Conservation (phyloP, 192 early-diverging fungal species). For the Dissophora globulifera region DNA sequence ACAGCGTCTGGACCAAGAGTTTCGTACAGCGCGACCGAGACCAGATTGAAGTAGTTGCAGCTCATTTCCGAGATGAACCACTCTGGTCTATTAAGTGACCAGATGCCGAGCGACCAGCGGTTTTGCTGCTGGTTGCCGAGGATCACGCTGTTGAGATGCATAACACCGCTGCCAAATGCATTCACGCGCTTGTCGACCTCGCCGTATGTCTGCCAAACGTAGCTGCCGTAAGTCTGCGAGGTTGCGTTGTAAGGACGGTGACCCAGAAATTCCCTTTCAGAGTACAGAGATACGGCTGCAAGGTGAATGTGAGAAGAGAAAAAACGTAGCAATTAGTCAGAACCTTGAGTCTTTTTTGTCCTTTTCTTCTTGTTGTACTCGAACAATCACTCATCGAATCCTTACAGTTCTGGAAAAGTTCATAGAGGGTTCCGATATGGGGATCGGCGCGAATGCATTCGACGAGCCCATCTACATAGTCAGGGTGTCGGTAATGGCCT, state of each 20-base stretch:
- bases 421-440: slow-evolving; percentile 45
- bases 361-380: neutral
- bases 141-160: slow-evolving; percentile 60
- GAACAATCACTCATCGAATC: neutral
- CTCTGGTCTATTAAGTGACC: slow-evolving; percentile 70
- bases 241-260: slow-evolving; percentile 63
- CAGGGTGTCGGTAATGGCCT: slow-evolving; percentile 19
- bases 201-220: slow-evolving; percentile 74
- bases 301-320: neutral
- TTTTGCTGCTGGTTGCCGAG: slow-evolving; percentile 25
- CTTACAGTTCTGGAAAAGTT: slow-evolving; percentile 41
- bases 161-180: slow-evolving; percentile 74
- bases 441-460: slow-evolving; percentile 5
- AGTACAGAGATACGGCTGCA: slow-evolving; percentile 59
- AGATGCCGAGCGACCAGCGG: slow-evolving; percentile 70
- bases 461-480: slow-evolving; percentile 3
- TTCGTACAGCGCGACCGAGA: slow-evolving; percentile 86
- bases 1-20: slow-evolving; percentile 85
- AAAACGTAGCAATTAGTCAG: neutral
- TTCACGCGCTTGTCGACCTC: slow-evolving; percentile 64
- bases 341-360: too few relatives aligned
- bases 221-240: slow-evolving; percentile 67
- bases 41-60: slow-evolving; percentile 66
- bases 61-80: slow-evolving; percentile 71
- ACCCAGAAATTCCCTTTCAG: slow-evolving; percentile 70